Evolutionary conservation across 768 basidiomycete species (phyloP).

Genomic region (Trametes meyenii): DNA sequence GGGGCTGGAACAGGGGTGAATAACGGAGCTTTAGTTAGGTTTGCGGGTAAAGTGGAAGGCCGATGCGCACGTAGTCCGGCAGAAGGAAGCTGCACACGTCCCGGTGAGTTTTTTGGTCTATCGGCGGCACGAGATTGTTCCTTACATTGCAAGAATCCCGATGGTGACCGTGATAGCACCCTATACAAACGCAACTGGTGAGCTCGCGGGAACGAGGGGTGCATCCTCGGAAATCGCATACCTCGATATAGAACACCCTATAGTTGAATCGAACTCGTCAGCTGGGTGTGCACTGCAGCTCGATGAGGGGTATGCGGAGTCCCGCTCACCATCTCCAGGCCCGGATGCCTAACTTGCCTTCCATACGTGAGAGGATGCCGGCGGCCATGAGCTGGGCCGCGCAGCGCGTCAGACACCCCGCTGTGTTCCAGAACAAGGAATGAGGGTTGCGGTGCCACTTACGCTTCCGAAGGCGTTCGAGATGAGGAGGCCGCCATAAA

Average conservation of each 20-base stretch:
- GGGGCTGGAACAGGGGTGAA: conserved; percentile 41
- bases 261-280: background rate
- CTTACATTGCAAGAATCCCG: conserved; percentile 57
- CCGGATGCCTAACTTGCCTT: conserved; percentile 64
- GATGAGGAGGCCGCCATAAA: conserved; percentile 61
- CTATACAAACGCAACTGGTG: conserved; percentile 33
- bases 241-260: conserved; percentile 76
- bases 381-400: conserved; percentile 63
- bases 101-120: background rate
- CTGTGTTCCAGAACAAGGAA: background rate
- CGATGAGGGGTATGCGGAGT: background rate
- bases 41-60: background rate
- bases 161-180: conserved; percentile 65
- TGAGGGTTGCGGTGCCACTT: conserved; percentile 25
- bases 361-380: conserved; percentile 71
- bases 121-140: conserved; percentile 1
- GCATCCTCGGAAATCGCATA: conserved; percentile 24
- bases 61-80: conserved; percentile 56
- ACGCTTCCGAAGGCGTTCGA: conserved; percentile 72
- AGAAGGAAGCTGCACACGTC: conserved; percentile 49
- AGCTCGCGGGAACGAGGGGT: conserved; percentile 1
- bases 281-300: background rate
- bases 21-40: background rate
- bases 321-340: conserved; percentile 67
- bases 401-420: background rate